phyloP scores from a whole-genome alignment of 2,329 filamentous ascomycete species.

The Diaporthe eres region DNA sequence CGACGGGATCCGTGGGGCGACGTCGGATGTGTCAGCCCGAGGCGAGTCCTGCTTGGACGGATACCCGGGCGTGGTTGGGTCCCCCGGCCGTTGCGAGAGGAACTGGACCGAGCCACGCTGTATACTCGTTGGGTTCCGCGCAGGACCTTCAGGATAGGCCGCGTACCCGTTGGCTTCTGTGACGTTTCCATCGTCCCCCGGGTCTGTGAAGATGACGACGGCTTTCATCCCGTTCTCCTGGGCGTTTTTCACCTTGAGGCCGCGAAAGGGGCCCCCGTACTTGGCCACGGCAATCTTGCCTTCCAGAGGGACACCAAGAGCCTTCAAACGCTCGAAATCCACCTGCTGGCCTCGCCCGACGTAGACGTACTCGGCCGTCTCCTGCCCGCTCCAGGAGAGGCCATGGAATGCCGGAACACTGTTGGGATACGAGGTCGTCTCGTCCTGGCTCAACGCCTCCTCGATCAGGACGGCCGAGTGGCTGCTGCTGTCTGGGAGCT shows the following conservation, averaged over 20 bases:
- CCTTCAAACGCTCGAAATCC: conserved; percentile 86
- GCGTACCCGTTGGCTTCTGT: conserved; percentile 86
- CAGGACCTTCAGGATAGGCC: conserved; percentile 87
- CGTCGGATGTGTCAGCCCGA: conserved; percentile 76
- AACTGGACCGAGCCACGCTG: conserved; percentile 91
- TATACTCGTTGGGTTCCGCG: conserved; percentile 88
- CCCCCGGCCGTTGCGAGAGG: conserved; percentile 76
- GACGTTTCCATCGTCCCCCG: conserved; percentile 86
- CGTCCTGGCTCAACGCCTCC: conserved; percentile 11
- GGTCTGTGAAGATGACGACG: conserved; percentile 87
- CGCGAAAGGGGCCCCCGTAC: conserved; percentile 90
- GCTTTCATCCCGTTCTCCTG: conserved; percentile 92
- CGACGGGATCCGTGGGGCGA: conserved; percentile 89
- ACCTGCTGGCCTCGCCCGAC: conserved; percentile 91
- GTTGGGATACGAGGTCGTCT: conserved; percentile 13
- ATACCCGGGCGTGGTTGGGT: conserved; percentile 95
- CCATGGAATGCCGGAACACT: conserved; percentile 79
- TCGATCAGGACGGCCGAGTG: conserved; percentile 16
- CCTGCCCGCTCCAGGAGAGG: conserved; percentile 93
- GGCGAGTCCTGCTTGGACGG: conserved; percentile 92
- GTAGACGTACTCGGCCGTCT: conserved; percentile 88
- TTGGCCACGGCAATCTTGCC: conserved; percentile 91
- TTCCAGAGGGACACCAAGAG: conserved; percentile 80
- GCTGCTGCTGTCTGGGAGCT: conserved; percentile 5
- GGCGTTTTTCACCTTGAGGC: conserved; percentile 92